phyloP scores from a whole-genome alignment of 176 grass and related monocot species.

The Oryza glumipatula region DNA sequence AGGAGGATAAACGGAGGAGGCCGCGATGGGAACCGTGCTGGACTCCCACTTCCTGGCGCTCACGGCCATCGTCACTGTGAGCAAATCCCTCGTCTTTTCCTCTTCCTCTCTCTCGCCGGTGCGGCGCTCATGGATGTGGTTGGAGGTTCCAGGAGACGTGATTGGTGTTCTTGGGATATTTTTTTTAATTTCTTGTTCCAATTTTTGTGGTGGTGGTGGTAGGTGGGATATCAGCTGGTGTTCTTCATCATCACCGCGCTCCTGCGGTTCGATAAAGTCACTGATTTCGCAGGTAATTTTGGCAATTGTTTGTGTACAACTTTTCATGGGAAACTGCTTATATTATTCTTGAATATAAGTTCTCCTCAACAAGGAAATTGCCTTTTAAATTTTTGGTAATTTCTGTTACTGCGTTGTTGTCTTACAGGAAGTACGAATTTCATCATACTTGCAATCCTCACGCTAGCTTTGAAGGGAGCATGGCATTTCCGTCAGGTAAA shows the following conservation, averaged over 20 bases:
- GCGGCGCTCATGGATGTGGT: neutral
- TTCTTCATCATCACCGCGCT: conserved; percentile 97
- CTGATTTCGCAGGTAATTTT: conserved; percentile 90
- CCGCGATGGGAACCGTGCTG: conserved; percentile 74
- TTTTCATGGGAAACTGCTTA: neutral
- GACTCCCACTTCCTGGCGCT: conserved; percentile 94
- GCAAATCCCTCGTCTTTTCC: neutral
- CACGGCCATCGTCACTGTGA: conserved; percentile 91
- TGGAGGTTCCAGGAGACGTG: neutral
- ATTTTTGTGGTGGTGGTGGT: neutral
- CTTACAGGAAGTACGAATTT: conserved; percentile 89
- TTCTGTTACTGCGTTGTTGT: conserved; percentile 27
- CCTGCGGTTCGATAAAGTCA: conserved; percentile 89
- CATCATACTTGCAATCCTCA: conserved; percentile 76
- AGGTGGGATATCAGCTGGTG: conserved; percentile 90
- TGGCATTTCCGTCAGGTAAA: conserved; percentile 94
- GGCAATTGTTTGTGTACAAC: neutral
- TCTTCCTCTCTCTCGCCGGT: neutral
- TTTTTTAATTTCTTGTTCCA: neutral
- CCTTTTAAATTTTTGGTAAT: neutral
- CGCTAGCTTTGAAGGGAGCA: conserved; percentile 75
- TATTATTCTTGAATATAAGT: neutral
- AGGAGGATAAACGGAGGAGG: neutral
- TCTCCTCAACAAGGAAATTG: neutral
- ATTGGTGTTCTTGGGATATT: neutral